Conservation (phyloP, 192 early-diverging fungal species). For the Globomyces pollinis-pini region DNA sequence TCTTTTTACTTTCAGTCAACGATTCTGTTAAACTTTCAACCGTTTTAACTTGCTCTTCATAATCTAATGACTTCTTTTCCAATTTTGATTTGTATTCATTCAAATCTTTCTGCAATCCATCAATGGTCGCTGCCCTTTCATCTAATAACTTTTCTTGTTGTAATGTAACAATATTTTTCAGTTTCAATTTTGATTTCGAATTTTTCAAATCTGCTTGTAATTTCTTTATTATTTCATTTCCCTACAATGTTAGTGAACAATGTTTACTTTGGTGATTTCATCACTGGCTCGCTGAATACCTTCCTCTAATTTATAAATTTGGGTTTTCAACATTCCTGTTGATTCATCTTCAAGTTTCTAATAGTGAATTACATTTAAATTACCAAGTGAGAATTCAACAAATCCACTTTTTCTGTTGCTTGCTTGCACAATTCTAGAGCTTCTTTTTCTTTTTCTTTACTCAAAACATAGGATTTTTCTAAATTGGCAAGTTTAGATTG, state of each 20-base stretch:
- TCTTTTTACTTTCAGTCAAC: conserved; percentile 40
- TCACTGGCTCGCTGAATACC: conserved; percentile 20
- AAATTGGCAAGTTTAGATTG: conserved; percentile 10
- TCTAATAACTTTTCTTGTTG: conserved; percentile 55
- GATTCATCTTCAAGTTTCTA: conserved; percentile 27
- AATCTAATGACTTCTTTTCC: conserved; percentile 12
- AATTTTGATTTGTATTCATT: conserved; percentile 15
- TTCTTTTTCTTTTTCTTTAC: conserved; percentile 6
- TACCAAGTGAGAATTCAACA: conserved; percentile 18
- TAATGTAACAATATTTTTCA: conserved; percentile 48
- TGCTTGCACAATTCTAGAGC: not conserved
- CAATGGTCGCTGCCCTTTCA: conserved; percentile 29
- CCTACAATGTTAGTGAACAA: conserved; percentile 28
- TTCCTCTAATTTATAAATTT: conserved; percentile 28
- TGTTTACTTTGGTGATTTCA: conserved; percentile 36
- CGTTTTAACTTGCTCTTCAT: not conserved
- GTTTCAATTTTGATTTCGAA: conserved; percentile 43
- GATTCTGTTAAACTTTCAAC: conserved; percentile 23
- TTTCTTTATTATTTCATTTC: conserved; percentile 54
- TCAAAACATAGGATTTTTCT: not conserved
- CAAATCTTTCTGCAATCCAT: conserved; percentile 34
- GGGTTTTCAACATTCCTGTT: conserved; percentile 15
- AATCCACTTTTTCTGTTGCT: conserved; percentile 3
- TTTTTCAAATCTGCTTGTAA: conserved; percentile 43
- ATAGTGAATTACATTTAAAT: not conserved